phyloP scores from a whole-genome alignment of 306 rosid genomes.

The Cicer judaicum region DNA sequence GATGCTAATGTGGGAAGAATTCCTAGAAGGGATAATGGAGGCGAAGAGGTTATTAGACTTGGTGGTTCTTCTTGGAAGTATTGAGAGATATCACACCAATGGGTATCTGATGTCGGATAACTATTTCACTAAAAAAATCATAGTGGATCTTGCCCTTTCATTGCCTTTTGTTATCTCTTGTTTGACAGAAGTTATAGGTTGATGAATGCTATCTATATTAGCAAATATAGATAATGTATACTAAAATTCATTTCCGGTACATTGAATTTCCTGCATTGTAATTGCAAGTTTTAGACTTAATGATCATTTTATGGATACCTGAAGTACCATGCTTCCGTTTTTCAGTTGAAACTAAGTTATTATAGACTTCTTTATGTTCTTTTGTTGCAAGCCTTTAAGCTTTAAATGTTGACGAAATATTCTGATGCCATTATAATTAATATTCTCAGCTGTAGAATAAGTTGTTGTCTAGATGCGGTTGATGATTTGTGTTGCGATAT shows the following conservation, averaged over 20 bases:
- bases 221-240: conserved; percentile 51
- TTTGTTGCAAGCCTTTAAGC: background rate
- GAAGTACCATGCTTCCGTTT: conserved; percentile 28
- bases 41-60: conserved; percentile 90
- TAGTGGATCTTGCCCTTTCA: conserved; percentile 33
- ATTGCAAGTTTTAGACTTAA: conserved; percentile 38
- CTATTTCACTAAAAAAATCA: conserved; percentile 29
- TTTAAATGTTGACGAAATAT: background rate
- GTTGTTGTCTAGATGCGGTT: background rate
- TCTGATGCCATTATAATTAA: background rate
- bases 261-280: conserved; percentile 50
- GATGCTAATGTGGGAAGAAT: conserved; percentile 58
- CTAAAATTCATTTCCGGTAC: conserved; percentile 42
- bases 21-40: conserved; percentile 62
- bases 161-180: conserved; percentile 29
- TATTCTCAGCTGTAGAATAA: background rate
- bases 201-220: conserved; percentile 39
- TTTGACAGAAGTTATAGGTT: conserved; percentile 29
- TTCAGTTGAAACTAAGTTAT: conserved; percentile 14
- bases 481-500: background rate
- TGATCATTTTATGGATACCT: conserved; percentile 32
- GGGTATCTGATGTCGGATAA: conserved; percentile 38
- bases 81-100: conserved; percentile 38
- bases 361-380: background rate
- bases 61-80: conserved; percentile 65